Evolutionary conservation across 345 rosid genomes (phyloP).

Genomic region (Sonneratia caseolaris): DNA sequence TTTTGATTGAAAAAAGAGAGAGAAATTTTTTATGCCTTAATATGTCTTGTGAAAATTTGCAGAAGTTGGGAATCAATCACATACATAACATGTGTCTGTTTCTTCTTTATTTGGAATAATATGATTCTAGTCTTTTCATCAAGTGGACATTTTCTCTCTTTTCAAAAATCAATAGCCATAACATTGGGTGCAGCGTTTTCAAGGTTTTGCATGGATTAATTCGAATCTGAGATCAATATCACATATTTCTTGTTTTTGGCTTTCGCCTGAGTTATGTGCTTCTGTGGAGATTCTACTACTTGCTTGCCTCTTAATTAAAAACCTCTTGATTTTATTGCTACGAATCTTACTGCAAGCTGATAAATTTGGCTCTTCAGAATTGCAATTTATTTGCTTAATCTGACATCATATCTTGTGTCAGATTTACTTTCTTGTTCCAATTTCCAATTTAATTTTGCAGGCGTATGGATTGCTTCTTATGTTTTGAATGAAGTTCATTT

Average conservation of each 20-base stretch:
- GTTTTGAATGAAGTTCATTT: constrained; percentile 56
- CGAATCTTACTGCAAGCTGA: not conserved
- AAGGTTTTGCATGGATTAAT: not conserved
- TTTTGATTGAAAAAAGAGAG: not conserved
- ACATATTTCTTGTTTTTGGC: not conserved
- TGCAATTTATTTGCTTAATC: not conserved
- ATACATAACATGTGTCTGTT: not conserved
- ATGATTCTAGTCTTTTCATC: not conserved
- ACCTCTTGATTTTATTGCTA: not conserved
- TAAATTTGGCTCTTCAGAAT: not conserved
- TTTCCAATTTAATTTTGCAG: constrained; percentile 13
- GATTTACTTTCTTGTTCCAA: not conserved
- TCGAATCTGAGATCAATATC: not conserved
- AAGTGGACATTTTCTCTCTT: not conserved
- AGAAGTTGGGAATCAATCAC: not conserved
- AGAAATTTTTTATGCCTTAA: not conserved
- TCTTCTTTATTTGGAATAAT: not conserved
- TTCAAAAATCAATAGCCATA: not conserved
- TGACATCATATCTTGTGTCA: not conserved
- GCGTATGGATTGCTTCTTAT: constrained; percentile 59
- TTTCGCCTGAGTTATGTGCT: not conserved
- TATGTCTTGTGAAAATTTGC: not conserved
- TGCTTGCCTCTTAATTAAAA: not conserved
- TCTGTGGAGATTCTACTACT: not conserved
- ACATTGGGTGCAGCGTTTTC: not conserved